A percentile compares a stretch with the other conserved stretches of the same genome.
Evolutionary conservation across 805 yeast species (phyloP).

Genomic region (Huiozyma sinensis): DNA sequence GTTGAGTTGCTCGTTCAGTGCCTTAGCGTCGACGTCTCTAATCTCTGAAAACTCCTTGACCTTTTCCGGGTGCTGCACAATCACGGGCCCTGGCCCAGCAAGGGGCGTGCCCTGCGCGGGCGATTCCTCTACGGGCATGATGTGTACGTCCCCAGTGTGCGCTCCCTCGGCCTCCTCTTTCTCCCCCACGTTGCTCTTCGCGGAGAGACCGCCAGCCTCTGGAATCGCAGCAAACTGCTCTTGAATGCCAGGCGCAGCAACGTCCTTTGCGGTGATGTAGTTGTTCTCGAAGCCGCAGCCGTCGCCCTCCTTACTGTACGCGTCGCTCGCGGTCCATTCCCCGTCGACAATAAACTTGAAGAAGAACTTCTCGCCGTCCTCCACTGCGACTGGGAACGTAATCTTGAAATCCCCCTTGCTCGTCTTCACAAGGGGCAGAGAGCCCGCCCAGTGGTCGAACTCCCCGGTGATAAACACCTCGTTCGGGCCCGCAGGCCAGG

Average conservation of each 20-base stretch:
- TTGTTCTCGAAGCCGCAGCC: conserved; percentile 33
- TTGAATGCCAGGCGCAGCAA: conserved; percentile 3
- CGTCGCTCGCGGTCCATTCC: conserved; percentile 40
- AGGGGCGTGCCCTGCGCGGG: conserved; percentile 36
- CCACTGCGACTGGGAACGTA: conserved; percentile 41
- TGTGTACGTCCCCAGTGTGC: conserved; percentile 21
- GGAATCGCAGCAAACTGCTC: conserved; percentile 31
- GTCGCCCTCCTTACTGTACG: conserved; percentile 36
- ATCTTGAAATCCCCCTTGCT: conserved; percentile 40
- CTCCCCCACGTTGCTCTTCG: conserved; percentile 1
- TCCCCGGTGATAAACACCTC: conserved; percentile 61
- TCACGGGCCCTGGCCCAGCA: conserved; percentile 63
- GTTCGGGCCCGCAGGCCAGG: conserved; percentile 41
- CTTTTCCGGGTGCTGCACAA: conserved; percentile 45
- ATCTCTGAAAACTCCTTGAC: conserved; percentile 55
- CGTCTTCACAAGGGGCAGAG: conserved; percentile 49
- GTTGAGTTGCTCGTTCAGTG: conserved; percentile 40
- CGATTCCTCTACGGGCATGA: conserved; percentile 32
- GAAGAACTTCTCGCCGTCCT: conserved; percentile 28
- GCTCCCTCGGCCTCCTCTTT: conserved; percentile 5
- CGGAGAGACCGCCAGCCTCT: conserved; percentile 37
- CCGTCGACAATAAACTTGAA: conserved; percentile 63
- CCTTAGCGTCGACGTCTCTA: conserved; percentile 44
- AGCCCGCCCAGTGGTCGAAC: conserved; percentile 57
- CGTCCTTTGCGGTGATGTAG: conserved; percentile 16